Percentiles rank a stretch among this genome's conserved stretches.
Conservation (phyloP, 2,329 filamentous ascomycete genomes). For the Penicillium sp. region DNA sequence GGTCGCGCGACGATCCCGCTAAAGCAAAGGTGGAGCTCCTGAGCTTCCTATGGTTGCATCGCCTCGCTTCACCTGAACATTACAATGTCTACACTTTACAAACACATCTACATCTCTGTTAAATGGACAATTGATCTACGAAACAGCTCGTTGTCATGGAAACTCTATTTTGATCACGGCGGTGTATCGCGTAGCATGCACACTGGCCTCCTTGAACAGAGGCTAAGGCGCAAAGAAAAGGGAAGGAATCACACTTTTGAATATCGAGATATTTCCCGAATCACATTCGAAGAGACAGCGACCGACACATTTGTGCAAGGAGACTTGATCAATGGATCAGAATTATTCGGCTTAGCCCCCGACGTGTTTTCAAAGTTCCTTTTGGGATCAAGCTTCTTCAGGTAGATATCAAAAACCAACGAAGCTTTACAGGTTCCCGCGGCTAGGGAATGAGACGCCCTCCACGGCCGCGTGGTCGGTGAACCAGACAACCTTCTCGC, state of each 20-base stretch:
- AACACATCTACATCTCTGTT: neutral
- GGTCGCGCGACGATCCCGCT: constrained; percentile 5
- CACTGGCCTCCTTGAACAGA: neutral
- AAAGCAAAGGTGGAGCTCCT: constrained; percentile 1
- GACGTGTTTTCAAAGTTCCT: neutral
- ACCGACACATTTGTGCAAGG: neutral
- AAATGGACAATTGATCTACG: too few relatives aligned
- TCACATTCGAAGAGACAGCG: neutral
- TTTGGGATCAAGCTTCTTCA: neutral
- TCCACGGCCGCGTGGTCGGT: constrained; percentile 81
- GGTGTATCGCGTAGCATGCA: neutral
- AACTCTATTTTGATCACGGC: constrained; percentile 1
- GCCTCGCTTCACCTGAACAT: neutral
- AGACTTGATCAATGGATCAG: neutral
- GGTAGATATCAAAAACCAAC: neutral
- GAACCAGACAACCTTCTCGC: constrained; percentile 92
- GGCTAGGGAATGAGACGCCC: constrained; percentile 75
- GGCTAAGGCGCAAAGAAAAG: neutral
- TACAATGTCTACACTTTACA: neutral
- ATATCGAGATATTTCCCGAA: neutral
- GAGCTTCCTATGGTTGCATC: neutral
- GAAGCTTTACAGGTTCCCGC: constrained; percentile 55
- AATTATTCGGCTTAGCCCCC: neutral
- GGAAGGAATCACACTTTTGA: constrained; percentile 1
- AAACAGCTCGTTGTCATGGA: neutral